Conservation (phyloP, 2,329 filamentous ascomycete species). For the Nothomitra cinnamomea region DNA sequence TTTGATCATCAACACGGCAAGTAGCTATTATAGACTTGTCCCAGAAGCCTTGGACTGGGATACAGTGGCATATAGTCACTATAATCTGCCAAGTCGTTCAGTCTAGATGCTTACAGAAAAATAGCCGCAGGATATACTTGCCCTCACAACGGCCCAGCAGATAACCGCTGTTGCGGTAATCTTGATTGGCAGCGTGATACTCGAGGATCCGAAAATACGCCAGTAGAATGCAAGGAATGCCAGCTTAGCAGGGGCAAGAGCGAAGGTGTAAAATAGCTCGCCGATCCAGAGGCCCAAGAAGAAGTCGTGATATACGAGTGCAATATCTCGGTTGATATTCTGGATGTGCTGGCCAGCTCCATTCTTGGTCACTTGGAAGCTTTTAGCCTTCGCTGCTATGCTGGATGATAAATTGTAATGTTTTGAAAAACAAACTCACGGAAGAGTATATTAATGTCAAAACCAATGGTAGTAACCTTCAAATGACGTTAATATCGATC, state of each 20-base stretch:
- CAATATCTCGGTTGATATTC: not conserved
- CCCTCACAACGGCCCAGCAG: conserved; percentile 5
- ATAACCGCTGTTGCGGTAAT: conserved; percentile 4
- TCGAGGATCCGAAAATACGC: conserved; percentile 11
- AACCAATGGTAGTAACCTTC: not conserved
- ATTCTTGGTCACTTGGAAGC: not conserved
- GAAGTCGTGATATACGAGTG: not conserved
- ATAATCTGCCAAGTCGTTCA: not conserved
- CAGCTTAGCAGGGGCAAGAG: conserved; percentile 9
- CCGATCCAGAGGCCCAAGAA: not conserved
- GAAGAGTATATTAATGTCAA: not conserved
- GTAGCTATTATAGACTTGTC: not conserved
- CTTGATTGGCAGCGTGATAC: conserved; percentile 5
- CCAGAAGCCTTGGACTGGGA: conserved; percentile 2
- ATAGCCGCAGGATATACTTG: not conserved
- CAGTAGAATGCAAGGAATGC: conserved; percentile 13
- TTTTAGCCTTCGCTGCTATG: not conserved
- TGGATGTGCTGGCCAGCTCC: not conserved
- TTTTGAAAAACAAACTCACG: not conserved
- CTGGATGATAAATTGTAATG: not conserved
- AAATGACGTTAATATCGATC: not conserved
- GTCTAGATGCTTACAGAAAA: not conserved
- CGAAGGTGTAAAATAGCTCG: conserved; percentile 8
- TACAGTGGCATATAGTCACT: conserved; percentile 1
- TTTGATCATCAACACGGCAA: not conserved